Base-by-base conservation (phyloP, 768 basidiomycete species). In the Lentinus tigrinus region DNA sequence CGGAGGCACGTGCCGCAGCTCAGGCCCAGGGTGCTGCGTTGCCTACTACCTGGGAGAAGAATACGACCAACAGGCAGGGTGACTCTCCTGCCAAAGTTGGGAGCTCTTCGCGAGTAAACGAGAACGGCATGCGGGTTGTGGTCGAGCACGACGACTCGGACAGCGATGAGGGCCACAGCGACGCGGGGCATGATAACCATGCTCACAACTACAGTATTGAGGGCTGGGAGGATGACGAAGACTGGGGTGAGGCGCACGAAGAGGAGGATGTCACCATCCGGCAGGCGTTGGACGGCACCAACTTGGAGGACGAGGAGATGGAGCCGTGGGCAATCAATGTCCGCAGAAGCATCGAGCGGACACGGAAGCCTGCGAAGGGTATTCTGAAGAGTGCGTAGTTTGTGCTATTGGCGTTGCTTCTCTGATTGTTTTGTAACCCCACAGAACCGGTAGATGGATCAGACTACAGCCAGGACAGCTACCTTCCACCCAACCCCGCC, bases 381-480 rank as follows among this genome's bases (percentile, higher is more conserved):
- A 98, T 99, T 56, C 74, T 99, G 61, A 99, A 98, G 78, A 73
- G 92, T 92, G 72, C 70, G 87, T 83, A 44, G 31, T 58, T 23
- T 23, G 49, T 36, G 46, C 34, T 57, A 28, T 68, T 59, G 3
- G 23, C 28, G 52, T 52, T 8, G n/a, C 47, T 23, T 39, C n/a
- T 57, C 27, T 54, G 40, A 23, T 63, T 46, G 64, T 56, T 51
- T 28, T 55, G 55, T 23, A 23, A 10, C 38, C 46, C 47, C 43
- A 23, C 48, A 63, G 57, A 42, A 5, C 54, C 53, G 11, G 24
- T 68, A 92, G 91, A 87, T 69, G 88, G 90, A 10, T 80, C 78
- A 0, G 78, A 74, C 23, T 93, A 91, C 70, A 80, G 79, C 61
- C 93, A 93, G 72, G 78, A 85, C 52, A 57, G 67, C 39, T 87